These are phyloP conservation scores for Dactylellina cionopaga DNA, from an alignment of 2,329 filamentous ascomycete genomes.

Conservation along the genomic window DNA sequence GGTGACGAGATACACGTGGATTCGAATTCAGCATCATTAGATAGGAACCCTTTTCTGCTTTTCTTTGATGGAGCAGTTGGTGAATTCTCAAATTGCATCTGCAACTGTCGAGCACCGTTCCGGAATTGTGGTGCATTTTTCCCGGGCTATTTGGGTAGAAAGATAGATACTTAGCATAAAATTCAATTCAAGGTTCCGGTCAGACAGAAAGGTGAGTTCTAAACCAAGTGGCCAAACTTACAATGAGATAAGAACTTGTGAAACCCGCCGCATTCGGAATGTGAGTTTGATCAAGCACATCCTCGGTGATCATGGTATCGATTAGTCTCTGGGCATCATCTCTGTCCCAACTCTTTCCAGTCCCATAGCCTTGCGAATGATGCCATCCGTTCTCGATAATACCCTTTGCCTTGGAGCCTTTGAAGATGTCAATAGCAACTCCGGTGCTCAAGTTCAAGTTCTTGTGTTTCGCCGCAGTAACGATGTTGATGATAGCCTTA, in stretches of 20 bases:
- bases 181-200: slow-evolving; percentile 56
- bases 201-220: not conserved
- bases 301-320: slow-evolving; percentile 76
- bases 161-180: not conserved
- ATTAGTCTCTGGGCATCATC: slow-evolving; percentile 87
- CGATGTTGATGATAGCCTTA: slow-evolving; percentile 74
- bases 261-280: slow-evolving; percentile 73
- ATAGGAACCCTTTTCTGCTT: slow-evolving; percentile 57
- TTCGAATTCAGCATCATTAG: slow-evolving; percentile 65
- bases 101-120: slow-evolving; percentile 56
- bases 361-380: slow-evolving; percentile 70
- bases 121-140: slow-evolving; percentile 39
- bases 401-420: slow-evolving; percentile 73
- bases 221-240: slow-evolving; percentile 63
- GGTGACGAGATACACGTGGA: slow-evolving; percentile 77
- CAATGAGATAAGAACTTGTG: slow-evolving; percentile 76
- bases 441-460: slow-evolving; percentile 76
- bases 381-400: slow-evolving; percentile 67
- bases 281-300: slow-evolving; percentile 77
- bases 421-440: slow-evolving; percentile 85
- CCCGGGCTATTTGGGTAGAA: slow-evolving; percentile 60
- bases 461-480: slow-evolving; percentile 63
- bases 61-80: slow-evolving; percentile 57
- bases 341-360: slow-evolving; percentile 75
- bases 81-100: slow-evolving; percentile 57